Conservation (phyloP, 305 asterid species). For the Ilex paraguariensis region DNA sequence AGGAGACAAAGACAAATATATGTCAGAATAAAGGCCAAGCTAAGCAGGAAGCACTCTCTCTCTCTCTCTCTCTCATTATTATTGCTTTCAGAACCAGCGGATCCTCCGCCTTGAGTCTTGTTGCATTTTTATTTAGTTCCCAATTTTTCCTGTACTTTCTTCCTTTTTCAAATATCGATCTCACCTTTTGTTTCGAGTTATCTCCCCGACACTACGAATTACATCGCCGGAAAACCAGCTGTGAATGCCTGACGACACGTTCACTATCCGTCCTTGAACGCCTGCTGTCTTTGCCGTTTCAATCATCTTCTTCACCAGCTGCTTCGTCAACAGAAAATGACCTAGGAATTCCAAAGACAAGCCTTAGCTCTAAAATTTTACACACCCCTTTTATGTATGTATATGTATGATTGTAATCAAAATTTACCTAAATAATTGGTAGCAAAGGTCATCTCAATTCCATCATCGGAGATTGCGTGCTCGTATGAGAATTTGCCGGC, state of each 20-base stretch:
- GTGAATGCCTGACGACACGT: slow-evolving; percentile 81
- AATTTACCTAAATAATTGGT: slow-evolving; percentile 76
- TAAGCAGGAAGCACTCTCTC: neutral
- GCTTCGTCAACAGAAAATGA: slow-evolving; percentile 74
- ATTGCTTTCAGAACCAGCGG: slow-evolving; percentile 26
- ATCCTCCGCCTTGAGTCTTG: neutral
- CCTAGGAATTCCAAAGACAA: slow-evolving; percentile 30
- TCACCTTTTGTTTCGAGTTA: slow-evolving; percentile 67
- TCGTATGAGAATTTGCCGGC: slow-evolving; percentile 86
- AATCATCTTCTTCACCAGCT: slow-evolving; percentile 60
- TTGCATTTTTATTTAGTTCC: neutral
- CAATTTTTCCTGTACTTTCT: neutral
- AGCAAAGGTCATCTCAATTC: slow-evolving; percentile 91
- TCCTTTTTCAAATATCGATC: neutral
- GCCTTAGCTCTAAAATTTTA: too few species aligned
- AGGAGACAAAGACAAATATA: slow-evolving; percentile 18
- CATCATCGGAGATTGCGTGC: slow-evolving; percentile 73
- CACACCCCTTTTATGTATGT: too few species aligned
- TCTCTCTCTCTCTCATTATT: too few species aligned
- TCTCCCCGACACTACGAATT: slow-evolving; percentile 43
- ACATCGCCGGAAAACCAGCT: slow-evolving; percentile 86
- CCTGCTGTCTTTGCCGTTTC: slow-evolving; percentile 53
- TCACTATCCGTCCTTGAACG: slow-evolving; percentile 84
- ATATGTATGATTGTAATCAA: too few species aligned
- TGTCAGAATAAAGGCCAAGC: slow-evolving; percentile 35